Evolutionary conservation across 169 alveolate species (phyloP), one percentile per base, ranked within the genome.

Genomic region (Besnoitia besnoiti): DNA sequence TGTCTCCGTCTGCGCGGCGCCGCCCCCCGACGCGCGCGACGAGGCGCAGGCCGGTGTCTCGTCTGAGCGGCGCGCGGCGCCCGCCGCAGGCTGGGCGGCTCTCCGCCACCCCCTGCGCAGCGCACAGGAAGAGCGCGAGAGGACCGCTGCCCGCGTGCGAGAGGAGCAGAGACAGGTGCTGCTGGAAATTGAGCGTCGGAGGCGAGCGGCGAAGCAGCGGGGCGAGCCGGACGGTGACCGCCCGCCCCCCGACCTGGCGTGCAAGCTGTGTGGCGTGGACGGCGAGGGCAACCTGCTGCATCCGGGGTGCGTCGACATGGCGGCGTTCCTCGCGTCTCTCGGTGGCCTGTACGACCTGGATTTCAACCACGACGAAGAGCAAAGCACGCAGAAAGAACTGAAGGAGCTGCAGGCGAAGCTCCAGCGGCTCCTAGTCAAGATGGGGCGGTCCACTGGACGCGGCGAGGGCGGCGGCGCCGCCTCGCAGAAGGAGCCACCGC

Each of bases 91-190:
- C n/a, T 55, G 67, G 67, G 30, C 12, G 24, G 67, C 67, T n/a
- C 24, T 55, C 30, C 67, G 67, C 33, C 67, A 55, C 80, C 80
- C 80, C 21, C 39, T 42, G 44, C 44, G 12, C 39, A 30, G 14
- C n/a, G 44, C 14, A 40, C 61, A 4, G 37, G 87, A 37, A 40
- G 59, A 77, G 55, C 10, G 61, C 35, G 87, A 4, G 87, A 37
- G 59, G 49, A 39, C 37, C 16, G 40, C 30, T 42, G 59, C 14
- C 3, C 87, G 59, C 0, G 87, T 77, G n/a, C 87, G 40, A 37
- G 87, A 77, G 40, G 87, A 77, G 21, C 87, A 77, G 87, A 37
- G 87, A 77, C 61, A 37, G 55, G 59, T 77, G 5, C 87, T 77
- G 5, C 59, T 77, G 49, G 44, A 27, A 27, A 24, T 77, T 21